A percentile compares a stretch with the other conserved stretches of the same genome.
phyloP scores from a whole-genome alignment of 208 protist species.

The Crithidia sp. region DNA sequence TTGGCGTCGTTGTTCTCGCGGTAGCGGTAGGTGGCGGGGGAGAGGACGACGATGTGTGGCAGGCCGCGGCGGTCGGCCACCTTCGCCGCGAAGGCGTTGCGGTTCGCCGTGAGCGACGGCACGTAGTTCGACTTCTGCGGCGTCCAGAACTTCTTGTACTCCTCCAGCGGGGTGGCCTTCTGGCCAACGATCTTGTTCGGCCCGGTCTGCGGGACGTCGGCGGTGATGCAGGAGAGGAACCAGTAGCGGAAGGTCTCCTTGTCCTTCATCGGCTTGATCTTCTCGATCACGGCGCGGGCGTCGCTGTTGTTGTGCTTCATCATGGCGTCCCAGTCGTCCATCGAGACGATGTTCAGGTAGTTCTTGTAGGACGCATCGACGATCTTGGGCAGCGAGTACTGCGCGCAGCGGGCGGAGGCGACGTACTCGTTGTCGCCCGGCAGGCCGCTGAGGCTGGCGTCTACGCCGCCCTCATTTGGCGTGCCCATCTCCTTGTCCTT shows the following conservation, averaged over 20 bases:
- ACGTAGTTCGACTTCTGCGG: slow-evolving; percentile 80
- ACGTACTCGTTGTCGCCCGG: slow-evolving; percentile 62
- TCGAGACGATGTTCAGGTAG: slow-evolving; percentile 66
- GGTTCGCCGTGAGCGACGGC: slow-evolving; percentile 65
- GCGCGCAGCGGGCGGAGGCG: slow-evolving; percentile 58
- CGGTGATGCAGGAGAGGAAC: slow-evolving; percentile 83
- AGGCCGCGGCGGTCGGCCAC: slow-evolving; percentile 64
- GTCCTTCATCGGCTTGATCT: slow-evolving; percentile 72
- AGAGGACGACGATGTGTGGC: slow-evolving; percentile 75
- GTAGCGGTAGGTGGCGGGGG: slow-evolving; percentile 79
- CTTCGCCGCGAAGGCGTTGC: slow-evolving; percentile 59
- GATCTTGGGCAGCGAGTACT: slow-evolving; percentile 87
- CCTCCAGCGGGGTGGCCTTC: slow-evolving; percentile 61
- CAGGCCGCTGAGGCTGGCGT: slow-evolving; percentile 40
- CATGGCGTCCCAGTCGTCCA: slow-evolving; percentile 69
- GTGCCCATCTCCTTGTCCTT: slow-evolving; percentile 71
- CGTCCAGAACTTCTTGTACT: slow-evolving; percentile 80
- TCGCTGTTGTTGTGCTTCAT: slow-evolving; percentile 49
- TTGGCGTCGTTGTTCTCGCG: slow-evolving; percentile 86
- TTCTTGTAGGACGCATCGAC: slow-evolving; percentile 77
- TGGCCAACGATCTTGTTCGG: slow-evolving; percentile 89
- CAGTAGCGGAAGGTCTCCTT: slow-evolving; percentile 84
- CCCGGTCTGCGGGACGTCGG: slow-evolving; percentile 77
- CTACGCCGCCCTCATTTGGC: slow-evolving; percentile 74
- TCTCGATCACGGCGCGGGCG: slow-evolving; percentile 47